Evolutionary conservation across 805 yeast genomes (phyloP), one percentile per base, ranked within the genome.

Genomic region (Yarrowia keelungensis): DNA sequence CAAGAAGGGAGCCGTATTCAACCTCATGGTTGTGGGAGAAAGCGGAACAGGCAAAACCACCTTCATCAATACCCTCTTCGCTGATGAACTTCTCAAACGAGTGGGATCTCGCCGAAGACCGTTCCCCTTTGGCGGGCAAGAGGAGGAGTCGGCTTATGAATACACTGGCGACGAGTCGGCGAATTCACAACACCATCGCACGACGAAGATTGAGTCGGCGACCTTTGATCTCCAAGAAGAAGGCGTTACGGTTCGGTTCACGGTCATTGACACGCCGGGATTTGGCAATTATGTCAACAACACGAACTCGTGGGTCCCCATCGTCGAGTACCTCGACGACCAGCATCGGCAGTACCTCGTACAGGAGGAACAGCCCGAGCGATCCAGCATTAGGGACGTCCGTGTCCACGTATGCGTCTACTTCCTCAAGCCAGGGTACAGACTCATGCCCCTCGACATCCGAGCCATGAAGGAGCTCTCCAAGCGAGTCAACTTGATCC

Each of bases 281-380:
- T 91, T 92, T 77, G 98, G 97, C 70, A 96, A 91, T 77, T 90
- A 89, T 77, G 89, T 92, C 72, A 89, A 92, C 81, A 93, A 92
- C 80, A 85, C 84, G 75, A 89, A 89, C 76, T 84, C 95, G 54
- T 92, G 97, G 96, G 89, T 88, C 70, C 92, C 97, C 46, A 85
- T 92, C 73, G 83, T 90, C 70, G 97, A 91, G 78, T 93, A 91
- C 78, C 87, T 93, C 71, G 97, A 92, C 78, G 96, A 91, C 76
- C 97, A 92, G 81, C 95, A 91, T 76, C 92, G 89, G 75, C 84
- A 89, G 32, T 92, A 80, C 77, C 89, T 92, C 94, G 90, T 90
- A 77, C 97, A 91, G 78, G 97, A 92, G 76, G 95, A 92, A 76
- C 98, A 93, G 80, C 98, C 98, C 42, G 78, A 77, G 65, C 86